A percentile compares a stretch with the other conserved stretches of the same genome.
Evolutionary conservation across 1,284 basidiomycete species (phyloP).

Genomic region (Clitocybe nebularis): DNA sequence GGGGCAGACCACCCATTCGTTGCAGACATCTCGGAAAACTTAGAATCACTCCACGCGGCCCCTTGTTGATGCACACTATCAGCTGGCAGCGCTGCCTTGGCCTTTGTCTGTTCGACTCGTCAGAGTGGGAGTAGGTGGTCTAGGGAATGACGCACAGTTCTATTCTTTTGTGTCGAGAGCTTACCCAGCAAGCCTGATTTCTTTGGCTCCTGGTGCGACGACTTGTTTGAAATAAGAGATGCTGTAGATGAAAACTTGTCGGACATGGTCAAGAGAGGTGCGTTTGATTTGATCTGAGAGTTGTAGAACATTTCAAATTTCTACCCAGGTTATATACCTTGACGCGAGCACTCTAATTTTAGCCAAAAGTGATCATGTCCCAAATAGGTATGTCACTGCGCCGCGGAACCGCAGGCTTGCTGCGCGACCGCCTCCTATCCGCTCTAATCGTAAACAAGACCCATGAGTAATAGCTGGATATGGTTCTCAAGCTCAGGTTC

Average conservation of each 20-base stretch:
- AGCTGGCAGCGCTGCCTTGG: neutral
- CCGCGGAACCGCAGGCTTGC: no score
- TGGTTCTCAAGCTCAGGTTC: no score
- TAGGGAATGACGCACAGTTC: conserved; percentile 8
- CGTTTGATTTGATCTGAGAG: no score
- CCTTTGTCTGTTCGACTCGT: conserved; percentile 1
- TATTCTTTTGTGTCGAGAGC: conserved; percentile 4
- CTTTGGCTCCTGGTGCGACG: conserved; percentile 8
- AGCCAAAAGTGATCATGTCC: no score
- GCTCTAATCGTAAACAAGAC: no score
- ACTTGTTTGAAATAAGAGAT: conserved; percentile 20
- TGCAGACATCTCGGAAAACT: conserved; percentile 20
- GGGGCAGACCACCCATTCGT: conserved; percentile 24
- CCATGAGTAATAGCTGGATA: no score
- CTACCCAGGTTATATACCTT: no score
- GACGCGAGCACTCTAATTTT: no score
- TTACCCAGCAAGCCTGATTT: neutral
- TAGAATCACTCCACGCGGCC: conserved; percentile 13
- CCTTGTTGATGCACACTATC: neutral
- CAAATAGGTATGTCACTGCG: no score
- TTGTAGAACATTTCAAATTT: no score
- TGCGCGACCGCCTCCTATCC: no score
- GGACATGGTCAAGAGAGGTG: conserved; percentile 9
- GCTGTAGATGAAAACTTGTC: conserved; percentile 11
- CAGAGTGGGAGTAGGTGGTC: neutral